phyloP scores from a whole-genome alignment of 225 moss, liverwort and hornwort genomes.

The Bryoerythrophyllum caledonicum region DNA sequence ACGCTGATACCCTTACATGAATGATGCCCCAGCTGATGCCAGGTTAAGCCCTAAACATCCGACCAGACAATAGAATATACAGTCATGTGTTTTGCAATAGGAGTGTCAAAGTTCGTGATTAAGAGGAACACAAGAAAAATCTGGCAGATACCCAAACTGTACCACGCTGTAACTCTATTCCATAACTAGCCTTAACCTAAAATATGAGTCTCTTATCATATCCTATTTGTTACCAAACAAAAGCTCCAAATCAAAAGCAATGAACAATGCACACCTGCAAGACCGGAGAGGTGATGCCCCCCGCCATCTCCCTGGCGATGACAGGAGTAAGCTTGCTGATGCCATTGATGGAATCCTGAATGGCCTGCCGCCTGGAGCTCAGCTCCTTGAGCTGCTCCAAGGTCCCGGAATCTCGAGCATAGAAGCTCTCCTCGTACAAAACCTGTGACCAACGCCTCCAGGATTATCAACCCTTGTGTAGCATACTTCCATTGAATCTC shows the following conservation, averaged over 20 bases:
- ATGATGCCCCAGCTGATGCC: background rate
- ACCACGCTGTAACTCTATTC: too few relatives aligned
- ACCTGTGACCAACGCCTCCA: slow-evolving; percentile 21
- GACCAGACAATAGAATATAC: too few relatives aligned
- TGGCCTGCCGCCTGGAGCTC: slow-evolving; percentile 79
- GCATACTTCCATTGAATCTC: too few relatives aligned
- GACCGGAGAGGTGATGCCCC: slow-evolving; percentile 84
- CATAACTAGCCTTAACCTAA: too few relatives aligned
- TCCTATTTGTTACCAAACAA: too few relatives aligned
- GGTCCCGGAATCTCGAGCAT: slow-evolving; percentile 89
- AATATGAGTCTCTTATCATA: too few relatives aligned
- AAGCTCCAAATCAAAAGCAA: background rate
- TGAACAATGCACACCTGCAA: slow-evolving; percentile 54
- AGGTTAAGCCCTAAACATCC: too few relatives aligned
- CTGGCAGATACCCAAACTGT: too few relatives aligned
- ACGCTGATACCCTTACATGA: background rate
- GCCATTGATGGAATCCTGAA: slow-evolving; percentile 94
- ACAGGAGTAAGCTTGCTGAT: slow-evolving; percentile 76
- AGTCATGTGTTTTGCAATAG: too few relatives aligned
- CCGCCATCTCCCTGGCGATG: slow-evolving; percentile 98
- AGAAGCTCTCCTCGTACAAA: slow-evolving; percentile 72
- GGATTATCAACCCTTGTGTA: too few relatives aligned
- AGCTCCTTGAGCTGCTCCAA: slow-evolving; percentile 90
- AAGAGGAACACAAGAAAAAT: too few relatives aligned
- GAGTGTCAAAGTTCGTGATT: too few relatives aligned